phyloP scores from a whole-genome alignment of 2,329 filamentous ascomycete species.

The Microdochium bolleyi region DNA sequence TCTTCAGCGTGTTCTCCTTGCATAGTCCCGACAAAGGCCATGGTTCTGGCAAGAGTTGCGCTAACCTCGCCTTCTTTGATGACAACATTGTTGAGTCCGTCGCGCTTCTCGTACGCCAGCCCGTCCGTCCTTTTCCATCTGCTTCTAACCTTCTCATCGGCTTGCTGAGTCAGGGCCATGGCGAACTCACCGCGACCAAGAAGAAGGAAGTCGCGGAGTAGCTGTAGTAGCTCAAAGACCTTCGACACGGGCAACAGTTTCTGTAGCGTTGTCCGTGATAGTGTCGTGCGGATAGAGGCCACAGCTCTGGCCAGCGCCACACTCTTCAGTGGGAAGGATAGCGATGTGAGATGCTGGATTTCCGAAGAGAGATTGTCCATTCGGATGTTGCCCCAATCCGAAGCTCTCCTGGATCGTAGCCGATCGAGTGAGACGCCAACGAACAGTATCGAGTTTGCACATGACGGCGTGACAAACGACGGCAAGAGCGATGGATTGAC shows the following conservation, averaged over 20 bases:
- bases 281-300: slow-evolving; percentile 65
- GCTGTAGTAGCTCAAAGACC: slow-evolving; percentile 67
- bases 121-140: slow-evolving; percentile 61
- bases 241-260: slow-evolving; percentile 70
- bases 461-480: slow-evolving; percentile 66
- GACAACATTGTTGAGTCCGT: slow-evolving; percentile 52
- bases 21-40: slow-evolving; percentile 70
- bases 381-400: slow-evolving; percentile 16
- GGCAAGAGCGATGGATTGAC: slow-evolving; percentile 59
- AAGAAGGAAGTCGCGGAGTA: slow-evolving; percentile 82
- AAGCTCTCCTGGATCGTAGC: slow-evolving; percentile 51
- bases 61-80: slow-evolving; percentile 85
- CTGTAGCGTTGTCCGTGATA: slow-evolving; percentile 79
- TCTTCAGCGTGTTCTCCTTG: slow-evolving; percentile 65
- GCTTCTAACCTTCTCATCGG: slow-evolving; percentile 69
- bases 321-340: slow-evolving; percentile 67
- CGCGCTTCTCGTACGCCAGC: slow-evolving; percentile 47
- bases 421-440: slow-evolving; percentile 86
- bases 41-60: slow-evolving; percentile 67
- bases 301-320: slow-evolving; percentile 65
- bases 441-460: slow-evolving; percentile 79
- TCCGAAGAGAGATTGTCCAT: slow-evolving; percentile 49
- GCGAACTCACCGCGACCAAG: slow-evolving; percentile 88
- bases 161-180: slow-evolving; percentile 75
- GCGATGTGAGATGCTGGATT: slow-evolving; percentile 56